phyloP scores from a whole-genome alignment of 768 basidiomycete genomes.

The Suillus spraguei region DNA sequence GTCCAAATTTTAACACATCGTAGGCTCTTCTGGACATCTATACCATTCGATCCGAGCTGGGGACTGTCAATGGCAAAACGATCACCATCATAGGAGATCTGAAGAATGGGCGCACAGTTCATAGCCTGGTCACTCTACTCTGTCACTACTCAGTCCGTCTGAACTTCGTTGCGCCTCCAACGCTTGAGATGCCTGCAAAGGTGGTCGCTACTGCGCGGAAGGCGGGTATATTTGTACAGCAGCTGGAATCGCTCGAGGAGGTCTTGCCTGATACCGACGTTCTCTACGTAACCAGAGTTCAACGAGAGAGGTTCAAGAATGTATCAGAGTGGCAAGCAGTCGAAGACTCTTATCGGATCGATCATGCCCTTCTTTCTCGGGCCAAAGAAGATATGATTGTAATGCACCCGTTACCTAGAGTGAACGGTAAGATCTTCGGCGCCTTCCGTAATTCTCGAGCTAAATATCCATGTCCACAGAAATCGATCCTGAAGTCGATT shows the following conservation, averaged over 20 bases:
- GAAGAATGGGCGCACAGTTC: conserved; percentile 97
- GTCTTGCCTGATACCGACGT: conserved; percentile 94
- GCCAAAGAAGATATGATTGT: conserved; percentile 98
- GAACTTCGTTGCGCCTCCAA: conserved; percentile 91
- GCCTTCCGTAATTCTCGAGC: background rate
- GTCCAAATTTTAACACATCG: conserved; percentile 13
- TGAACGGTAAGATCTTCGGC: conserved; percentile 64
- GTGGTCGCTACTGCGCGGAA: conserved; percentile 85
- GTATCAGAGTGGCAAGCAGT: conserved; percentile 87
- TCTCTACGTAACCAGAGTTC: conserved; percentile 93
- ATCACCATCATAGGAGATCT: conserved; percentile 93
- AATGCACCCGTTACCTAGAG: conserved; percentile 97
- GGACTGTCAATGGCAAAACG: conserved; percentile 95
- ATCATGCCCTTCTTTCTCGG: conserved; percentile 89
- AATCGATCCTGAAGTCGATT: conserved; percentile 99
- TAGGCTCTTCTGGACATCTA: conserved; percentile 87
- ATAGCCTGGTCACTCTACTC: conserved; percentile 90
- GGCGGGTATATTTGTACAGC: conserved; percentile 75
- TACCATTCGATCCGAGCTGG: conserved; percentile 96
- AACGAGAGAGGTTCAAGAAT: conserved; percentile 88
- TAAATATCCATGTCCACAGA: conserved; percentile 50
- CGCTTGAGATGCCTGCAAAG: conserved; percentile 85
- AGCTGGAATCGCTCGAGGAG: conserved; percentile 89
- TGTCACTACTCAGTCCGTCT: conserved; percentile 91
- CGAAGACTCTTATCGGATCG: conserved; percentile 90